phyloP scores from a whole-genome alignment of 441 rosid species.

The Arabidopsis hybrid region DNA sequence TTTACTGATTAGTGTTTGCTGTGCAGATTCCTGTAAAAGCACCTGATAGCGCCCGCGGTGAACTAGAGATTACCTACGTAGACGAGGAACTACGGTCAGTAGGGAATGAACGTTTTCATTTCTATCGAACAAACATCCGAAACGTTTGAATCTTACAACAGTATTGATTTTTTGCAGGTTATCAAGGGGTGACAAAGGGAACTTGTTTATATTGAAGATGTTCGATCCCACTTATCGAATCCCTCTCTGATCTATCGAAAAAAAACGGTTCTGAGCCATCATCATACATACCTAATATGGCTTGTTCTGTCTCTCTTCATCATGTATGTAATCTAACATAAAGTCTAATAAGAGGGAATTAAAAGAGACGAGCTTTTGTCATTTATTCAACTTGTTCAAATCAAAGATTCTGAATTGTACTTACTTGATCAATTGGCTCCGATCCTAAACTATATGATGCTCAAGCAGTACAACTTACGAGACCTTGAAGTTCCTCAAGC shows the following conservation, averaged over 20 bases:
- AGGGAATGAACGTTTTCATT: not conserved
- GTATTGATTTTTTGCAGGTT: slow-evolving; percentile 51
- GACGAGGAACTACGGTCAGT: slow-evolving; percentile 87
- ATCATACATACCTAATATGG: not conserved
- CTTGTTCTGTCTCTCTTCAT: slow-evolving; percentile 21
- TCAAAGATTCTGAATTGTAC: not conserved
- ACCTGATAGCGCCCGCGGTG: slow-evolving; percentile 84
- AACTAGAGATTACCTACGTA: slow-evolving; percentile 85
- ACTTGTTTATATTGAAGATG: slow-evolving; percentile 77
- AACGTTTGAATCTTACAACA: not conserved
- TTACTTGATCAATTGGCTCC: too few relatives aligned
- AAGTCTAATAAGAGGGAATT: slow-evolving; percentile 8
- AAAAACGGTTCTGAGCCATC: slow-evolving; percentile 8
- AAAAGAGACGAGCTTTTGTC: slow-evolving; percentile 12
- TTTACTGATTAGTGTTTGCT: slow-evolving; percentile 26
- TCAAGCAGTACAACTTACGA: slow-evolving; percentile 45
- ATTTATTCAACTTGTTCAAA: slow-evolving; percentile 10
- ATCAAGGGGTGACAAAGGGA: slow-evolving; percentile 90
- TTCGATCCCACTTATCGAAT: slow-evolving; percentile 82
- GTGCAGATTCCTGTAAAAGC: slow-evolving; percentile 84
- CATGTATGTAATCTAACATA: slow-evolving; percentile 29
- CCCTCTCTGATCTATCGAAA: slow-evolving; percentile 18
- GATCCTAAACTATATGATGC: too few relatives aligned
- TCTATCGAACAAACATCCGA: not conserved
- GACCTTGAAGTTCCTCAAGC: slow-evolving; percentile 88